phyloP scores from a whole-genome alignment of 768 basidiomycete genomes.

The Auricularia sp. region DNA sequence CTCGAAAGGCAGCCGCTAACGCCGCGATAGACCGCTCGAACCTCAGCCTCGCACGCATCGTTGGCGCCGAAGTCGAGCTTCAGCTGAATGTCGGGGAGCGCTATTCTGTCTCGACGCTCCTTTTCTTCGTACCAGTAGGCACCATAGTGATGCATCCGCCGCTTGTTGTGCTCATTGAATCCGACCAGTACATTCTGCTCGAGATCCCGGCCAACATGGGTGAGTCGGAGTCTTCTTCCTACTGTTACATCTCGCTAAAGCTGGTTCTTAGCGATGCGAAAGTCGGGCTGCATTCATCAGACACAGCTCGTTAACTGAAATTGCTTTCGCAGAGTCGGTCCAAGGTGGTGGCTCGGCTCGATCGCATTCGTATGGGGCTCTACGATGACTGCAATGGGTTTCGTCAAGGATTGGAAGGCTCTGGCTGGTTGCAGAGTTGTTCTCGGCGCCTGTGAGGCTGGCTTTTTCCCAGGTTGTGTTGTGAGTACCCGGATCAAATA shows the following conservation, averaged over 20 bases:
- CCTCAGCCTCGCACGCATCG: background rate
- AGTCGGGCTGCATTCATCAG: background rate
- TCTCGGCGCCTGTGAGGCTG: slow-evolving; percentile 15
- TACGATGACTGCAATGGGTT: slow-evolving; percentile 19
- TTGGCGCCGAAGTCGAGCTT: background rate
- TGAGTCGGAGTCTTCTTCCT: background rate
- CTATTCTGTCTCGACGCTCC: background rate
- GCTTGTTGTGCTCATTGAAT: background rate
- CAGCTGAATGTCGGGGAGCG: background rate
- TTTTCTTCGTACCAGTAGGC: background rate
- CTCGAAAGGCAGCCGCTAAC: background rate
- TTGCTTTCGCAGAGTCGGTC: background rate
- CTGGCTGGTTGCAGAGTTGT: slow-evolving; percentile 17
- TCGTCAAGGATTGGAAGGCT: slow-evolving; percentile 19
- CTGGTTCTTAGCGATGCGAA: background rate
- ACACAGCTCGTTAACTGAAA: background rate
- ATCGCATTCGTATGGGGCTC: slow-evolving; percentile 14
- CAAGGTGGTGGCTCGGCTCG: background rate
- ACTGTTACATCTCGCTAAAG: too few species aligned
- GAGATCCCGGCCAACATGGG: background rate
- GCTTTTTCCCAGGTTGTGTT: slow-evolving; percentile 18
- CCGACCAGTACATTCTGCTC: background rate
- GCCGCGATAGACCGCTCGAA: background rate
- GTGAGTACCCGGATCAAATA: background rate
- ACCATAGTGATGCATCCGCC: background rate